Evolutionary conservation across 169 alveolate genomes (phyloP), one percentile per base, ranked within the genome.

Genomic region (Cryptosporidium canis): DNA sequence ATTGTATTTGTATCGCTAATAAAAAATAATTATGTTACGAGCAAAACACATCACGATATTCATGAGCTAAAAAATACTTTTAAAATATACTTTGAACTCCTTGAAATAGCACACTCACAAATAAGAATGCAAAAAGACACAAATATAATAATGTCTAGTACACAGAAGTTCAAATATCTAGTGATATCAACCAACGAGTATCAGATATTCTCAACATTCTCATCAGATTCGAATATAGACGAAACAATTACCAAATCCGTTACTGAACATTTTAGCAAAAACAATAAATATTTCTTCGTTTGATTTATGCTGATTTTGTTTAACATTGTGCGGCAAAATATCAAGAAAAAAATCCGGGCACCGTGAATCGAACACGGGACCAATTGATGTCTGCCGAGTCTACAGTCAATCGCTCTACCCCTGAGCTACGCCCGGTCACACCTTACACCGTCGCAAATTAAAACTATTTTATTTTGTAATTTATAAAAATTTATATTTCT

Each of bases 311-410:
- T 45, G 16, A 14, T 14, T n/a, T 45, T 45, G 16, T 14, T n/a
- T 45, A 45, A 45, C 16, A n/a, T 45, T 14, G 0, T 45, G 16
- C 56, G 56, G 18, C 12, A 45, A 45, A 14, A 45, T 14, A 45
- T 45, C 16, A 35, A 41, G n/a, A 55, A 39, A 56, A 24, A 41
- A 27, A 8, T 77, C 87, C 87, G 87, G 87, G 87, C 87, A 77
- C 87, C 87, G 87, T 77, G 87, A 77, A 77, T 77, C 87, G 87
- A 77, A 77, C 87, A 77, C 87, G 87, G 87, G 87, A 77, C 87
- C 87, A 77, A 77, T 77, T 77, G 87, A 77, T 77, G 87, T 77
- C 87, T 77, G 87, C 87, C 87, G 24, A 41, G 87, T 77, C 87
- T 77, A 77, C 87, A 77, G 87, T 77, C 87, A 77, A 77, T 55